These are phyloP conservation scores for Vitis hybrid DNA, from an alignment of 177 flowering plant species.

Conservation along the genomic window DNA sequence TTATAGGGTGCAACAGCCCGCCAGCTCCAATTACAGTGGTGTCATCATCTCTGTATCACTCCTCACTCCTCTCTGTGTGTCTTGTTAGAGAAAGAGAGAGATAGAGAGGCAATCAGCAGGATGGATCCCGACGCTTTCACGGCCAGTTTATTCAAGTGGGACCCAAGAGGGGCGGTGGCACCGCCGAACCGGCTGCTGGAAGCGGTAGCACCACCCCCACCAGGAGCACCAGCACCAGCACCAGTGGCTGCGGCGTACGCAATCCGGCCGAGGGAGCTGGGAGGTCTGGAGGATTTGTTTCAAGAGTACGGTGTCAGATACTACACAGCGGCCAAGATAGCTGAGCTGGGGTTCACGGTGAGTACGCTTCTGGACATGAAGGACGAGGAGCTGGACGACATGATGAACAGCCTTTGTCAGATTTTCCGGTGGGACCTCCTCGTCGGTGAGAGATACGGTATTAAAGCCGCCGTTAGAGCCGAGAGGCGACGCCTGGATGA, in stretches of 20 bases:
- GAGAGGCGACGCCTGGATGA: conserved; percentile 73
- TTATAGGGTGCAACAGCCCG: not conserved
- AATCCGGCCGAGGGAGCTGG: conserved; percentile 41
- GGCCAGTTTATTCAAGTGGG: conserved; percentile 43
- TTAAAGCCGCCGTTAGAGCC: conserved; percentile 89
- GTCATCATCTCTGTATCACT: not conserved
- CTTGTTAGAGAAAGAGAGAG: not conserved
- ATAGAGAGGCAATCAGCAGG: not conserved
- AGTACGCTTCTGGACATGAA: conserved; percentile 89
- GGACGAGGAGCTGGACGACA: conserved; percentile 92
- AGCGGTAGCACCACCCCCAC: conserved; percentile 14
- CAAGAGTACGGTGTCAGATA: conserved; percentile 68
- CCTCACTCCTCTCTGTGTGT: not conserved
- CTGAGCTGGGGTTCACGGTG: conserved; percentile 94
- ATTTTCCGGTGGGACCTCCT: conserved; percentile 86
- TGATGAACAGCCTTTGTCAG: conserved; percentile 84
- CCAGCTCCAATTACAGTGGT: not conserved
- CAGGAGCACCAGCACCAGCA: not conserved
- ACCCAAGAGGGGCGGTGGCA: conserved; percentile 25
- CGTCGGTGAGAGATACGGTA: conserved; percentile 92
- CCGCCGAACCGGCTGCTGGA: conserved; percentile 19
- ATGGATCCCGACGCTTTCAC: conserved; percentile 50
- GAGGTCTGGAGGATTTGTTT: conserved; percentile 57
- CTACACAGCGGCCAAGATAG: conserved; percentile 82
- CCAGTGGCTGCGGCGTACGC: conserved; percentile 11